Evolutionary conservation across 2,329 filamentous ascomycete genomes (phyloP), one percentile per base, ranked within the genome.

Genomic region (Fusarium pseudograminearum): DNA sequence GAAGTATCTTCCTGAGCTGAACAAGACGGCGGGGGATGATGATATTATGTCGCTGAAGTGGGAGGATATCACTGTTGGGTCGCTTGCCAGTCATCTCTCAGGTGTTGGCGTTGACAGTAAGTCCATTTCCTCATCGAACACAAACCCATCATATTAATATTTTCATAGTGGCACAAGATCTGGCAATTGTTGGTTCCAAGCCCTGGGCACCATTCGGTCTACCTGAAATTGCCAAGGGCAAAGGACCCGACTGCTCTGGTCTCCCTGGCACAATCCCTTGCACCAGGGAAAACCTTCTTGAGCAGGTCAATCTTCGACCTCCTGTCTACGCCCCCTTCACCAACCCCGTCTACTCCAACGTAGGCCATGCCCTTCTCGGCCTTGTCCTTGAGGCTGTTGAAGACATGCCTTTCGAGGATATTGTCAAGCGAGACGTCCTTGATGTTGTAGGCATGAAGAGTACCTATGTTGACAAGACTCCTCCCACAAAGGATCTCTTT

Each of bases 291-390:
- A 76, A 80, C 42, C 65, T 79, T 2, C 61, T 79, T 3, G 40
- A 65, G 8, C 65, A 75, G 9, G 67, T 78, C 40, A 76, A 76
- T 41, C 65, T 67, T 18, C 70, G 73, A 12, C 71, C 75, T 34
- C 83, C 84, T 0, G 75, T 80, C 3, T 85, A 82, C 52, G 71
- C 76, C 0, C 80, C 84, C 0, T 84, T 82, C 66, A 78, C 80
- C 0, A 81, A 77, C 4, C 83, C 85, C 0, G 76, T 80, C 4
- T 88, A 88, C 72, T 83, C 84, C 30, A 86, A 87, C 66, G 75
- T 81, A 5, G 84, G 78, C 2, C 83, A 83, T 22, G 74, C 80
- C 2, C 60, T 85, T 4, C 78, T 86, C 2, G 83, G 82, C 4
- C 74, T 82, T 1, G 82, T 82, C 0, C 75, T 87, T 1, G 82